A percentile compares a stretch with the other conserved stretches of the same genome.
Conservation (phyloP, 1,139 yeast species). For the Magnusiomyces magnusii region DNA sequence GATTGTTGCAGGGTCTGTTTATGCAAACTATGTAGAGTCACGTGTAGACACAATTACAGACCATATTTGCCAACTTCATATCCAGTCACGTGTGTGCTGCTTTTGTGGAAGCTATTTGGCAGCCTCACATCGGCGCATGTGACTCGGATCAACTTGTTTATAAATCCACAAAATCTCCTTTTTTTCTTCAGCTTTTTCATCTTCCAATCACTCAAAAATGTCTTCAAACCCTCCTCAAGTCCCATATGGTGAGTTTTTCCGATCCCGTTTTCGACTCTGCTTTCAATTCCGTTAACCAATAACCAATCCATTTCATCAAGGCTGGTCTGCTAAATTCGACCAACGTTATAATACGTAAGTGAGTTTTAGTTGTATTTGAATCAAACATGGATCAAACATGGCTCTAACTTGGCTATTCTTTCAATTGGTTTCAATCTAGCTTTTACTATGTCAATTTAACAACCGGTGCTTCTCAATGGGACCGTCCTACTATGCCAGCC, state of each 20-base stretch:
- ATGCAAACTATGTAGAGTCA: too few relatives aligned
- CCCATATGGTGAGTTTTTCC: background rate
- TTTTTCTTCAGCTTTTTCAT: background rate
- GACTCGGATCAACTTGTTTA: background rate
- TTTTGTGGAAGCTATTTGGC: too few relatives aligned
- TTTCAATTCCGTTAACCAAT: background rate
- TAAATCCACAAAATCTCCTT: background rate
- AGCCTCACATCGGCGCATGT: too few relatives aligned
- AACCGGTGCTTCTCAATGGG: constrained; percentile 88
- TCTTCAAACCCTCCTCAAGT: background rate
- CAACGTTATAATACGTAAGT: constrained; percentile 59
- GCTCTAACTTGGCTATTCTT: background rate
- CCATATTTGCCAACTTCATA: too few relatives aligned
- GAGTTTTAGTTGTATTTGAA: background rate
- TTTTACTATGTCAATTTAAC: constrained; percentile 56
- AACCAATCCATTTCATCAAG: too few relatives aligned
- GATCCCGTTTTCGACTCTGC: background rate
- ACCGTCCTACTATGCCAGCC: constrained; percentile 44
- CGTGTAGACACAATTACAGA: too few relatives aligned
- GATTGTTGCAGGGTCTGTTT: too few relatives aligned
- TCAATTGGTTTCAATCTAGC: background rate
- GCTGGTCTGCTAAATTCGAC: constrained; percentile 88
- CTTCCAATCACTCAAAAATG: background rate
- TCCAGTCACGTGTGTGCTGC: too few relatives aligned
- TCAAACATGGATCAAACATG: background rate